Evolutionary conservation across 306 rosid species (phyloP), one percentile per base, ranked within the genome.

Genomic region (Sphenostylis stenocarpa): DNA sequence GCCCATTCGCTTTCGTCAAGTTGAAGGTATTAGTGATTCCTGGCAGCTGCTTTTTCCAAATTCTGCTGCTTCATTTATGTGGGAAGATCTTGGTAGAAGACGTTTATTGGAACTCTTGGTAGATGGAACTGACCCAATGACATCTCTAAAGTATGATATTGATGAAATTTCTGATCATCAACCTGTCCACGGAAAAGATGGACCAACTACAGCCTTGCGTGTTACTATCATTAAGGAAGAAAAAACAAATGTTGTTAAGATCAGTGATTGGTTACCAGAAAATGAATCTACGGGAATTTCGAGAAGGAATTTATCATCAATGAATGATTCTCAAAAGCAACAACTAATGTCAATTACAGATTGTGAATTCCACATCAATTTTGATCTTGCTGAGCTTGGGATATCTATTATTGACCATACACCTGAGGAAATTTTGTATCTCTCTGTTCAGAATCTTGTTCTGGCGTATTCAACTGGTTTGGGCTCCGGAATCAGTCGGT

Each of bases 41-140:
- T 95, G 99, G 99, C 83, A 86, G 76, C 76, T 89, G 82, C 97
- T 92, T 76, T 90, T 80, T 84, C 96, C 99, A 41, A 90, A 88
- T 70, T 73, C 94, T 21, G 86, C 97, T 48, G 87, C 90, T 81
- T 88, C 99, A 23, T 95, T 95, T 86, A 67, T 92, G 56, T 95
- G 99, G 99, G 99, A 92, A 86, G 99, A 95, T 86, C 91, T 92
- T 76, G 99, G 97, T 83, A 89, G 97, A 87, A 88, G 93, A 75
- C 97, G 51, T 57, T 80, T 89, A 52, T 76, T 95, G 85, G 99
- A 95, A 83, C 84, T 92, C 64, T 57, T 88, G 26, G 90, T 84
- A 74, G 97, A 95, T 84, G 99, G 92, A 29, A 78, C 86, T 49
- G 99, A 92, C 62, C 85, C 88, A 57, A 58, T 63, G 58, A 90